A percentile compares a stretch with the other conserved stretches of the same genome.
Conservation (phyloP, 2,329 filamentous ascomycete species). For the Alternaria panax region DNA sequence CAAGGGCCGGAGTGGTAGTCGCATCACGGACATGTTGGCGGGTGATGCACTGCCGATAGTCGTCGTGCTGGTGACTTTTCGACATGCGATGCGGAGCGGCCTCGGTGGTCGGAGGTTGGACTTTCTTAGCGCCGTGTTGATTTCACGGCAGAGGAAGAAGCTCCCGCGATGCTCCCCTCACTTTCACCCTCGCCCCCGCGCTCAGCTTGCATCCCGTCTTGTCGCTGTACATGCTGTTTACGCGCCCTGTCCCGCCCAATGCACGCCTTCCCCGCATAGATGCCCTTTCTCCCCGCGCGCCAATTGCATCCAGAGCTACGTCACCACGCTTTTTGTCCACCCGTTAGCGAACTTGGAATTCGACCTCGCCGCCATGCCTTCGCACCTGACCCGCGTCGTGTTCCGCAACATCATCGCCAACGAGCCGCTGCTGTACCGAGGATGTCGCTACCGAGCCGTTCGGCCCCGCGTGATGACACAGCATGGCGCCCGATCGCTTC, state of each 20-base stretch:
- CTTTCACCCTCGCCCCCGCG: slow-evolving; percentile 1
- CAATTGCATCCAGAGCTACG: slow-evolving; percentile 19
- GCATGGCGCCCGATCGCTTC: slow-evolving; percentile 28
- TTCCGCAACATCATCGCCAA: slow-evolving; percentile 65
- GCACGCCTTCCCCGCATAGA: slow-evolving; percentile 14
- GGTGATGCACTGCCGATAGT: slow-evolving; percentile 13
- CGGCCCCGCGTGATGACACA: slow-evolving; percentile 27
- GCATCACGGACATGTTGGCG: slow-evolving; percentile 33
- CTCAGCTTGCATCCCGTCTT: slow-evolving; percentile 24
- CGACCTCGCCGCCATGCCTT: slow-evolving; percentile 58
- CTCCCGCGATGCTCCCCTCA: slow-evolving; percentile 8
- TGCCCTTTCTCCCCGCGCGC: neutral
- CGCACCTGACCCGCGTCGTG: slow-evolving; percentile 66
- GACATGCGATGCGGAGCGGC: slow-evolving; percentile 15
- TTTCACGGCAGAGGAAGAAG: slow-evolving; percentile 23
- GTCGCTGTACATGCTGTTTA: slow-evolving; percentile 19
- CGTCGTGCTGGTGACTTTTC: slow-evolving; percentile 15
- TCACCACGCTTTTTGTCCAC: slow-evolving; percentile 9
- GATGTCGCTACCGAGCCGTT: slow-evolving; percentile 51
- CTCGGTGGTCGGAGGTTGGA: slow-evolving; percentile 22
- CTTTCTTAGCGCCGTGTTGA: slow-evolving; percentile 27
- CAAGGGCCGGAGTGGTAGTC: slow-evolving; percentile 22
- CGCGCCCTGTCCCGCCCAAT: slow-evolving; percentile 20
- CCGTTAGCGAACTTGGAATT: neutral
- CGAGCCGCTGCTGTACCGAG: slow-evolving; percentile 56